These are phyloP conservation scores for Cantharellus cinnabarinus DNA, from an alignment of 768 basidiomycete species.

Conservation along the genomic window DNA sequence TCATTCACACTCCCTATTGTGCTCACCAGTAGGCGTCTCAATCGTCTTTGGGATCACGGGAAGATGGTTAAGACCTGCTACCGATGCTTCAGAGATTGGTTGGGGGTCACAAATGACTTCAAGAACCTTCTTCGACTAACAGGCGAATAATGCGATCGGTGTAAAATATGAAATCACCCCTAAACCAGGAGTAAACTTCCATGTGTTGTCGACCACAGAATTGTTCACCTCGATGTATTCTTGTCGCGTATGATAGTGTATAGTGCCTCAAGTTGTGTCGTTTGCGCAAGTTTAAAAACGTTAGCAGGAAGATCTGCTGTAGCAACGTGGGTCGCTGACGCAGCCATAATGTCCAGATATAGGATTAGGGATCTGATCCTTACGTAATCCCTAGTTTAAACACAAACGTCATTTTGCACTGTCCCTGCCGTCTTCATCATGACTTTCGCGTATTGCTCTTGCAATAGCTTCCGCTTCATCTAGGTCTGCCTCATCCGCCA, in stretches of 20 bases:
- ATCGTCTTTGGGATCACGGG: slow-evolving; percentile 57
- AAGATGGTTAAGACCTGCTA: slow-evolving; percentile 65
- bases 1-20: not conserved
- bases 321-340: not conserved
- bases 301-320: slow-evolving; percentile 39
- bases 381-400: too few species aligned
- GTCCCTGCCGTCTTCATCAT: not conserved
- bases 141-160: slow-evolving; percentile 70
- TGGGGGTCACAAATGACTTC: too few species aligned
- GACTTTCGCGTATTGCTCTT: slow-evolving; percentile 36
- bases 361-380: not conserved
- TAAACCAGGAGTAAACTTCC: slow-evolving; percentile 4
- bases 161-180: slow-evolving; percentile 91
- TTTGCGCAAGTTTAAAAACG: slow-evolving; percentile 77
- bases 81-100: too few species aligned
- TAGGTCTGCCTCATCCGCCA: slow-evolving; percentile 26
- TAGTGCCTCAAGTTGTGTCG: slow-evolving; percentile 82
- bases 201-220: not conserved
- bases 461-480: slow-evolving; percentile 80
- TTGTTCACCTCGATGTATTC: slow-evolving; percentile 39
- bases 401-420: too few species aligned
- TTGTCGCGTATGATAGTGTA: slow-evolving; percentile 89
- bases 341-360: not conserved
- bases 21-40: slow-evolving; percentile 55
- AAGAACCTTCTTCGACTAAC: slow-evolving; percentile 25